phyloP scores from a whole-genome alignment of 257 asterid species.

The Pogostemon cablin region DNA sequence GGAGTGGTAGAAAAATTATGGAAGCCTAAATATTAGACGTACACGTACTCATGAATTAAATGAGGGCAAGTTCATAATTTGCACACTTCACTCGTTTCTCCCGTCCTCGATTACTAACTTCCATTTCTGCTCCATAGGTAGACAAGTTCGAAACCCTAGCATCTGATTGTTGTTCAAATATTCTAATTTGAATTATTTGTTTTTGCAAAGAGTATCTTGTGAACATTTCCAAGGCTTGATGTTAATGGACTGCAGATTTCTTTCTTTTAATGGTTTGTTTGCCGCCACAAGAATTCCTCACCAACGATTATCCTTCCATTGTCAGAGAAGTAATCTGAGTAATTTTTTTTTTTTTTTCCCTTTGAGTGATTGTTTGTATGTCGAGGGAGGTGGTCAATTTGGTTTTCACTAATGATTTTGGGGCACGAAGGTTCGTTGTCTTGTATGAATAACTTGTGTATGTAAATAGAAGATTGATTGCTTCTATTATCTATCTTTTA shows the following conservation, averaged over 20 bases:
- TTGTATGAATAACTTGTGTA: not conserved
- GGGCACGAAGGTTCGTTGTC: not conserved
- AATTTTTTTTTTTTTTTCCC: not conserved
- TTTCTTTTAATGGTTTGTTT: slow-evolving; percentile 51
- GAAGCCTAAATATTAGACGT: no score
- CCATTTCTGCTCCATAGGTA: slow-evolving; percentile 10
- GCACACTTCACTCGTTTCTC: not conserved
- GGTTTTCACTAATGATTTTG: not conserved
- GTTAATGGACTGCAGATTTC: slow-evolving; percentile 72
- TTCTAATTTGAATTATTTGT: not conserved
- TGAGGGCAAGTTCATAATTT: not conserved
- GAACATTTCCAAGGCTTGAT: slow-evolving; percentile 37
- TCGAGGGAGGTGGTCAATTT: slow-evolving; percentile 4
- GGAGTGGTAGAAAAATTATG: no score
- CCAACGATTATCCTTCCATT: slow-evolving; percentile 30
- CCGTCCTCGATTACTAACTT: not conserved
- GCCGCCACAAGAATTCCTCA: slow-evolving; percentile 32
- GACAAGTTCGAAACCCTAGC: not conserved
- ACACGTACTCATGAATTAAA: no score
- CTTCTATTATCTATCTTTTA: not conserved
- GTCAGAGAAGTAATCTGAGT: slow-evolving; percentile 44
- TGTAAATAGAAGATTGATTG: not conserved
- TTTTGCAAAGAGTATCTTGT: not conserved
- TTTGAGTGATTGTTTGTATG: not conserved
- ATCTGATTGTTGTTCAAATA: not conserved